A percentile compares a stretch with the other conserved stretches of the same genome.
Conservation (phyloP, 148 eudicot species). For the Fallopia convolvulus region DNA sequence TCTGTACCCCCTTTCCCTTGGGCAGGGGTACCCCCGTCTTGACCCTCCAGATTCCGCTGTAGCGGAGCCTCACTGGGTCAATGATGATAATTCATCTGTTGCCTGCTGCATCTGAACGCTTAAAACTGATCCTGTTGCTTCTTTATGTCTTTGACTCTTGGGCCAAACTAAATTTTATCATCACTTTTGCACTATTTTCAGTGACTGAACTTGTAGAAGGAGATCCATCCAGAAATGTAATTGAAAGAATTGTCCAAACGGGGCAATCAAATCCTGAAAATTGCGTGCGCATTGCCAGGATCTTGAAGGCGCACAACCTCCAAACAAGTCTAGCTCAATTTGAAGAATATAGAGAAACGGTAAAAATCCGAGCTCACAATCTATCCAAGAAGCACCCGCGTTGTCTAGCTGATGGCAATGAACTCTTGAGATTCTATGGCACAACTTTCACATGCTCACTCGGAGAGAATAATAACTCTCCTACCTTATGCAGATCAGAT, state of each 20-base stretch:
- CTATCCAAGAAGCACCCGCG: conserved; percentile 52
- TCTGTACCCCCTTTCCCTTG: too few species aligned
- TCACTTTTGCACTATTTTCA: too few species aligned
- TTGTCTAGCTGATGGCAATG: conserved; percentile 79
- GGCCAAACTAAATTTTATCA: background rate
- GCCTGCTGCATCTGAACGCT: background rate
- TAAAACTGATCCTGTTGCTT: background rate
- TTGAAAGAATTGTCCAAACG: conserved; percentile 52
- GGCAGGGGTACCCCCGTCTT: too few species aligned
- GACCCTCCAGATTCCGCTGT: too few species aligned
- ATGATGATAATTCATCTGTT: too few species aligned
- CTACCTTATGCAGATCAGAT: conserved; percentile 44
- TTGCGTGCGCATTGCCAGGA: conserved; percentile 27
- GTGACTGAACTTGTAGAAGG: conserved; percentile 64
- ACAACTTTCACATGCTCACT: conserved; percentile 53
- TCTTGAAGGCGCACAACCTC: conserved; percentile 64
- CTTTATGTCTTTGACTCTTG: background rate
- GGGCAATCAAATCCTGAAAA: conserved; percentile 27
- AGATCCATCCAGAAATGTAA: conserved; percentile 52
- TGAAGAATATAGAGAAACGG: conserved; percentile 64
- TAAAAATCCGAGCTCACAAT: conserved; percentile 52
- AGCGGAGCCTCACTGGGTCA: too few species aligned
- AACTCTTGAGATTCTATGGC: conserved; percentile 65
- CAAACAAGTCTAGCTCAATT: conserved; percentile 56
- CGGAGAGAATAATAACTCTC: conserved; percentile 34